Base-by-base conservation (phyloP, 345 rosid genomes). In the Arabidopsis arenosa region DNA sequence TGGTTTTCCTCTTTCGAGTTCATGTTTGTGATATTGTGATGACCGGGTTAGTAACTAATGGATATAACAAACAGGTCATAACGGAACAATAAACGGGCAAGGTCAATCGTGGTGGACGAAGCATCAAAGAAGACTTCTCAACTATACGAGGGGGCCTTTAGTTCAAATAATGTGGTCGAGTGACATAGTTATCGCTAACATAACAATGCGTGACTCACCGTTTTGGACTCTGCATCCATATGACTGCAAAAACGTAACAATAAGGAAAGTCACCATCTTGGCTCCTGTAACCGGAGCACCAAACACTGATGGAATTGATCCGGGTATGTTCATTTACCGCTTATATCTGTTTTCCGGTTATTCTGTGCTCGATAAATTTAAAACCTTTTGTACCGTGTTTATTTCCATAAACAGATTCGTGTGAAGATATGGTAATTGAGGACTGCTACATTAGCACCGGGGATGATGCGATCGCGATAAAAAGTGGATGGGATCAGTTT, bases 401-500 rank as follows among this genome's bases (percentile, higher is more conserved):
- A 14, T 14, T 30, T 4, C 57, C 41, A 10, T 65, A 23, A 80
- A 66, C 85, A 92, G 99, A 95, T 87, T 95, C 99, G 1, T 95
- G 96, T 33, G 91, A 89, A 79, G 96, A 92, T 81, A 88, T 95
- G 91, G 90, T 95, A 23, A 95, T 95, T 26, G 97, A 95, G 76
- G 88, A 92, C 77, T 92, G 97, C 73, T 95, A 92, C 79, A 95
- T 95, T 70, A 95, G 99, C 65, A 96, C 92, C 11, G 99, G 99
- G 57, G 99, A 95, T 79, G 99, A 95, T 77, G 97, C 86, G 0
- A 85, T 95, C 63, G 99, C 97, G 3, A 95, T 95, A 80, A 92
- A 94, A 82, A 94, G 97, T 76, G 98, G 98, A 32, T 92, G 98
- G 98, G 98, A 94, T 89, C 98, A 94, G 78, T 94, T 90, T 82